Percentiles rank a stretch among this genome's conserved stretches.
These are phyloP conservation scores for Neonectria ditissima DNA, from an alignment of 2,329 filamentous ascomycete genomes.

Conservation along the genomic window DNA sequence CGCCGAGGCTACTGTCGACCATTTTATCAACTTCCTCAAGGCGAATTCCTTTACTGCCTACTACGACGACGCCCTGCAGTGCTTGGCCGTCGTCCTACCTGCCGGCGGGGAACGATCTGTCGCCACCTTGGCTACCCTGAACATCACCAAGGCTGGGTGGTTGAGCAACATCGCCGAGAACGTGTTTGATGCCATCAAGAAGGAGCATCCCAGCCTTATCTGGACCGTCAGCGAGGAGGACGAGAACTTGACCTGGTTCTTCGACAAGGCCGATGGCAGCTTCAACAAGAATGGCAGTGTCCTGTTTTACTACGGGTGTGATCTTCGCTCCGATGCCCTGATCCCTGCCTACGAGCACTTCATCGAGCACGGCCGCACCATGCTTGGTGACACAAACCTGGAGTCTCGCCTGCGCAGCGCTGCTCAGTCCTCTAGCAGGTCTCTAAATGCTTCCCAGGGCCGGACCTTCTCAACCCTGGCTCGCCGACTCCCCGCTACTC, in stretches of 20 bases:
- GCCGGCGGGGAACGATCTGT: slow-evolving; percentile 73
- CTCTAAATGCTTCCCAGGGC: slow-evolving; percentile 50
- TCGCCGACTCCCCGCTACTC: background rate
- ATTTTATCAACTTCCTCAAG: slow-evolving; percentile 84
- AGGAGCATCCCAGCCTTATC: slow-evolving; percentile 89
- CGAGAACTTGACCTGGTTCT: slow-evolving; percentile 98
- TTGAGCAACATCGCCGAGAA: slow-evolving; percentile 95
- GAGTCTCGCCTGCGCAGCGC: slow-evolving; percentile 86
- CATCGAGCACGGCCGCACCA: slow-evolving; percentile 81
- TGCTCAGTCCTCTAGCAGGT: slow-evolving; percentile 74
- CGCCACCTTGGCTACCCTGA: slow-evolving; percentile 89
- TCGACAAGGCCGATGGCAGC: slow-evolving; percentile 95
- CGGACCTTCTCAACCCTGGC: slow-evolving; percentile 34
- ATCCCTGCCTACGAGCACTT: slow-evolving; percentile 88
- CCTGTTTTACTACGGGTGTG: slow-evolving; percentile 95
- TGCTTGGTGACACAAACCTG: slow-evolving; percentile 90
- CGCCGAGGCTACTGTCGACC: slow-evolving; percentile 84
- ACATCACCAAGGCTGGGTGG: slow-evolving; percentile 95
- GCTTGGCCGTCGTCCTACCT: slow-evolving; percentile 88
- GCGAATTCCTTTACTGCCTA: slow-evolving; percentile 89
- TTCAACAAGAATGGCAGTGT: slow-evolving; percentile 87
- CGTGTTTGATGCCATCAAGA: slow-evolving; percentile 92
- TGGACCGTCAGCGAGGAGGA: slow-evolving; percentile 98
- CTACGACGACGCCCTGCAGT: slow-evolving; percentile 94
- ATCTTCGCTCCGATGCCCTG: slow-evolving; percentile 80